Percentiles rank a stretch among this genome's conserved stretches.
phyloP scores from a whole-genome alignment of 495 filamentous ascomycete species.

The Penicillium paradoxum region DNA sequence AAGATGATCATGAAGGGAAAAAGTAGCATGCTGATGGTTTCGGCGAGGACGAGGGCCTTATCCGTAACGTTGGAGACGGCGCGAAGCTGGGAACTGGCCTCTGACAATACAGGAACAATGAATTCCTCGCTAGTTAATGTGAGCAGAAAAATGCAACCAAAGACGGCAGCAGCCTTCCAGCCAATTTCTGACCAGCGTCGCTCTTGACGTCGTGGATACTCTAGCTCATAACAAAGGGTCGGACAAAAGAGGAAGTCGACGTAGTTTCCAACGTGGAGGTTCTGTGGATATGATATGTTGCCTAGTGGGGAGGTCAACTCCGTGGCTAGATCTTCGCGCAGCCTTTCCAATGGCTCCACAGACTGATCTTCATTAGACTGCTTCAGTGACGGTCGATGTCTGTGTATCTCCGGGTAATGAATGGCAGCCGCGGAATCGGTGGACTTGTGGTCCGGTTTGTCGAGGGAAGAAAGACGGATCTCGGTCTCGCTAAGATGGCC shows the following conservation, averaged over 20 bases:
- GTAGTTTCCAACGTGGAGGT: constrained; percentile 78
- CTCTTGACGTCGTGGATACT: constrained; percentile 76
- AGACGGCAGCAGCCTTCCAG: constrained; percentile 82
- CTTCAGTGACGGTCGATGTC: constrained; percentile 32
- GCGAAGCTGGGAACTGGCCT: constrained; percentile 66
- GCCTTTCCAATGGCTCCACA: constrained; percentile 51
- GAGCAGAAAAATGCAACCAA: constrained; percentile 93
- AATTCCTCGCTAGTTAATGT: constrained; percentile 92
- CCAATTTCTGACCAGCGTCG: constrained; percentile 78
- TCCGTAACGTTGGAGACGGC: constrained; percentile 54
- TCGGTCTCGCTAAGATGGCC: constrained; percentile 87
- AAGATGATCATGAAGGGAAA: constrained; percentile 98
- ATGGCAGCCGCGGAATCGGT: constrained; percentile 56
- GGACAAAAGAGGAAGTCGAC: constrained; percentile 86
- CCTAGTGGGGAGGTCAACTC: constrained; percentile 89
- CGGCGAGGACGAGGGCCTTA: constrained; percentile 70
- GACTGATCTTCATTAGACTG: constrained; percentile 30
- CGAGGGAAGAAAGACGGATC: constrained; percentile 70
- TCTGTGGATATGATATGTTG: constrained; percentile 82
- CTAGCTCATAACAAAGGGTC: constrained; percentile 94
- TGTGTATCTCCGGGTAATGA: constrained; percentile 64
- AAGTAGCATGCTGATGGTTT: constrained; percentile 88
- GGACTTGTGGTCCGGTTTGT: constrained; percentile 66
- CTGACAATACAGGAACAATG: constrained; percentile 81
- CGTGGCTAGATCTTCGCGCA: constrained; percentile 82